These are phyloP conservation scores for Colletotrichum cordylinicola DNA, from an alignment of 2,329 filamentous ascomycete genomes.

Conservation along the genomic window DNA sequence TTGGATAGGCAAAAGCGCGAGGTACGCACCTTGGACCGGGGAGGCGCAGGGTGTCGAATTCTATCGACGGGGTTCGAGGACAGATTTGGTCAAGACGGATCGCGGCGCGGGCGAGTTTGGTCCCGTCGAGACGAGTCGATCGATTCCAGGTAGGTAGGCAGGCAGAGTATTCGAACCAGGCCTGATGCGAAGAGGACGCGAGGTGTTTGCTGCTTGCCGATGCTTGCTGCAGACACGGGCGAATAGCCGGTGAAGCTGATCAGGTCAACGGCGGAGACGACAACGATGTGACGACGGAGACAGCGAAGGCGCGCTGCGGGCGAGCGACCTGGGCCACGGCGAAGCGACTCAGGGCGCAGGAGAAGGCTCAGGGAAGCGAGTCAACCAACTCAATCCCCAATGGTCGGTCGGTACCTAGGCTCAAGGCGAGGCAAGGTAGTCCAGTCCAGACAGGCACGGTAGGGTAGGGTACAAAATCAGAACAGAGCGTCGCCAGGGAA, in stretches of 20 bases:
- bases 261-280: neutral
- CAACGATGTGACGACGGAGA: neutral
- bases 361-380: neutral
- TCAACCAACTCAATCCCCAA: neutral
- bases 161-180: neutral
- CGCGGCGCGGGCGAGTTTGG: neutral
- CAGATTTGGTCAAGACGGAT: neutral
- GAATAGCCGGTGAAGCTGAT: neutral
- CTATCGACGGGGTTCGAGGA: neutral
- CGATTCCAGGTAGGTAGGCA: neutral
- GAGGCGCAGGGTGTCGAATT: neutral
- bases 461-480: neutral
- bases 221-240: neutral
- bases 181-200: neutral
- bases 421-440: neutral
- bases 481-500: neutral
- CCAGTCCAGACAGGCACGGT: neutral
- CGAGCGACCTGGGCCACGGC: neutral
- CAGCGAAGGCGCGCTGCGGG: neutral
- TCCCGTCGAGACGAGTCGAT: neutral
- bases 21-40: conserved; percentile 11
- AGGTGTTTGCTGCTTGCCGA: neutral
- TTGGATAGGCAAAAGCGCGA: neutral
- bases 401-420: neutral
- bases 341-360: conserved; percentile 2